These are phyloP conservation scores for Skeletonema grethae DNA, from an alignment of 108 stramenopile genomes.

Conservation along the genomic window DNA sequence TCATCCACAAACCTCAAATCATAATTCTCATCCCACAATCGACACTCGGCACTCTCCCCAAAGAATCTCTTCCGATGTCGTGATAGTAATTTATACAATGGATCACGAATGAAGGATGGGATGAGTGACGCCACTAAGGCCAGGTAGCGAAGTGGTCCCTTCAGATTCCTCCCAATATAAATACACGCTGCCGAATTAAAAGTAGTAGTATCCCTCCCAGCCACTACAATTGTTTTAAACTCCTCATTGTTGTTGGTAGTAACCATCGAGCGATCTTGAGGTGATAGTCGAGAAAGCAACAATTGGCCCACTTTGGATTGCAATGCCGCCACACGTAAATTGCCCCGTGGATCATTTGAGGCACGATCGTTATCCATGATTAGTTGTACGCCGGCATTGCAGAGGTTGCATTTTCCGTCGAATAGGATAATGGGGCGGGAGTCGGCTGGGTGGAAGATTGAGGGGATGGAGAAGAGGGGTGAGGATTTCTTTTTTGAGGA, in stretches of 20 bases:
- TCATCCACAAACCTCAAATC: conserved; percentile 55
- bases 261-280: neutral
- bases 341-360: conserved; percentile 32
- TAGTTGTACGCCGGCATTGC: conserved; percentile 67
- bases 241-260: conserved; percentile 2
- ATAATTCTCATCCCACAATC: conserved; percentile 61
- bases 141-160: conserved; percentile 48
- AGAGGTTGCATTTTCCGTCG: conserved; percentile 76
- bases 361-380: conserved; percentile 59
- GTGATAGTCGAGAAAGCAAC: conserved; percentile 24
- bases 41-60: conserved; percentile 57
- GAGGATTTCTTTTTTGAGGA: neutral
- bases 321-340: conserved; percentile 48
- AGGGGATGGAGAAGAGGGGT: conserved; percentile 35
- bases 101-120: conserved; percentile 59
- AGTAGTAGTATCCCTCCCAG: neutral
- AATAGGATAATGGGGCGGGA: conserved; percentile 69
- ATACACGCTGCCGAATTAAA: conserved; percentile 40
- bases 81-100: conserved; percentile 57
- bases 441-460: conserved; percentile 37
- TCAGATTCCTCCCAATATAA: conserved; percentile 32
- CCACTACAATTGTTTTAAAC: conserved; percentile 53
- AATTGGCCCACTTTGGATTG: conserved; percentile 40
- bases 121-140: conserved; percentile 33
- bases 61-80: conserved; percentile 57